A percentile compares a stretch with the other conserved stretches of the same genome.
Evolutionary conservation across 768 basidiomycete genomes (phyloP).

Genomic region (Lentinula sp.): DNA sequence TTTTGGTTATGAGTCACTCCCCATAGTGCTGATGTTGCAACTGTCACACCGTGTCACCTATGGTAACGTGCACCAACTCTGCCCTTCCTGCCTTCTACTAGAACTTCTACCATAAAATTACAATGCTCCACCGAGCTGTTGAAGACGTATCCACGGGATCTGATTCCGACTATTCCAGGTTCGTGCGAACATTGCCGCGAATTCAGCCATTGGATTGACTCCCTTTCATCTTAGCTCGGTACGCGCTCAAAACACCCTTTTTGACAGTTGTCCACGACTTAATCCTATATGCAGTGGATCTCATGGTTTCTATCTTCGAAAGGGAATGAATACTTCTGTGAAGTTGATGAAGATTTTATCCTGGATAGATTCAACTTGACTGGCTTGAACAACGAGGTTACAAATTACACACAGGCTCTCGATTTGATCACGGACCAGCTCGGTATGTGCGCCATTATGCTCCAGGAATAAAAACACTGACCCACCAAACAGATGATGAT

Average conservation of each 20-base stretch:
- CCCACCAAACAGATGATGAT: conserved; percentile 64
- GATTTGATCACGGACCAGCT: conserved; percentile 96
- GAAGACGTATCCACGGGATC: conserved; percentile 88
- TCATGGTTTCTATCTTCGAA: conserved; percentile 97
- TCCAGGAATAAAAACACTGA: neutral
- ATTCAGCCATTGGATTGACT: neutral
- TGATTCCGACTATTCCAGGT: conserved; percentile 96
- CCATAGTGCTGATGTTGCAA: neutral
- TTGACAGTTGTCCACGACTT: neutral
- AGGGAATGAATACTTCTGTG: conserved; percentile 99
- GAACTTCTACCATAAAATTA: too few relatives aligned
- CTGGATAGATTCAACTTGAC: conserved; percentile 98
- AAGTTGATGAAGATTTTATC: conserved; percentile 99
- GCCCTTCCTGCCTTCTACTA: too few relatives aligned
- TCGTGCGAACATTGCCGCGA: conserved; percentile 18
- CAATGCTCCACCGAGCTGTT: conserved; percentile 37
- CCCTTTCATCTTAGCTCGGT: conserved; percentile 2
- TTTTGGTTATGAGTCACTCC: neutral
- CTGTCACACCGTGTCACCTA: neutral
- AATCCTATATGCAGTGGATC: conserved; percentile 67
- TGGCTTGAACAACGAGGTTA: conserved; percentile 92
- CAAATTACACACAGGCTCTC: conserved; percentile 89
- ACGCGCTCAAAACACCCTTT: neutral
- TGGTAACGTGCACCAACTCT: neutral
- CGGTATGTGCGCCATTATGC: conserved; percentile 44